Percentiles rank a stretch among this genome's conserved stretches.
These are phyloP conservation scores for Cucumis hystrix DNA, from an alignment of 306 rosid species.

Conservation along the genomic window DNA sequence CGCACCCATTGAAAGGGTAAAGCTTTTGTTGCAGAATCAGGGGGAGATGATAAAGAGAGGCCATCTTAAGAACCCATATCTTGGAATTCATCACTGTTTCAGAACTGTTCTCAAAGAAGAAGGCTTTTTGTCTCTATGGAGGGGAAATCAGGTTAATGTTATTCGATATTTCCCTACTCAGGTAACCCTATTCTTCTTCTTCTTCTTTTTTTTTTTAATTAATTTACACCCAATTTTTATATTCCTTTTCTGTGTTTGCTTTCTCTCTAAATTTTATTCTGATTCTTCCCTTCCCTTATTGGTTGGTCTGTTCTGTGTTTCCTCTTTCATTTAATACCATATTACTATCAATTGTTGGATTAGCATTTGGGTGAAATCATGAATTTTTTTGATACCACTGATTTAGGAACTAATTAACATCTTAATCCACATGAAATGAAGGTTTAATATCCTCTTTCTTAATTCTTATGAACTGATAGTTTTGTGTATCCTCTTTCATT, in stretches of 20 bases:
- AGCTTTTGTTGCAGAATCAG: slow-evolving; percentile 89
- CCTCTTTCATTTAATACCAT: neutral
- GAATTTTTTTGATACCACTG: neutral
- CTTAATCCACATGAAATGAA: neutral
- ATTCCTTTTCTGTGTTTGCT: neutral
- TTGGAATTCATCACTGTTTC: slow-evolving; percentile 55
- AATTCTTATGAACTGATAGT: neutral
- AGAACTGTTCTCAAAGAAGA: slow-evolving; percentile 61
- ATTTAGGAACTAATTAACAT: neutral
- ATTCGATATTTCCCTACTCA: slow-evolving; percentile 93
- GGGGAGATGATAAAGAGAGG: slow-evolving; percentile 92
- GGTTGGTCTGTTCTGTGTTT: neutral
- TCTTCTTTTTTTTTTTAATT: too few relatives aligned
- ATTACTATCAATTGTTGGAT: neutral
- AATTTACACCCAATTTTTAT: neutral
- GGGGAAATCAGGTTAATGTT: slow-evolving; percentile 82
- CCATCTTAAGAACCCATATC: slow-evolving; percentile 55
- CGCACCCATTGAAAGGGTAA: slow-evolving; percentile 90
- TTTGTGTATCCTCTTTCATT: neutral
- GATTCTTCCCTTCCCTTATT: neutral
- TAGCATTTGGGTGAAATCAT: neutral
- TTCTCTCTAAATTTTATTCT: neutral
- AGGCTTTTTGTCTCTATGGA: slow-evolving; percentile 82
- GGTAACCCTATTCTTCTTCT: slow-evolving; percentile 17
- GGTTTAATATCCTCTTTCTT: neutral